Base-by-base conservation (phyloP, 2,329 filamentous ascomycete species). In the Aureobasidium subglaciale region DNA sequence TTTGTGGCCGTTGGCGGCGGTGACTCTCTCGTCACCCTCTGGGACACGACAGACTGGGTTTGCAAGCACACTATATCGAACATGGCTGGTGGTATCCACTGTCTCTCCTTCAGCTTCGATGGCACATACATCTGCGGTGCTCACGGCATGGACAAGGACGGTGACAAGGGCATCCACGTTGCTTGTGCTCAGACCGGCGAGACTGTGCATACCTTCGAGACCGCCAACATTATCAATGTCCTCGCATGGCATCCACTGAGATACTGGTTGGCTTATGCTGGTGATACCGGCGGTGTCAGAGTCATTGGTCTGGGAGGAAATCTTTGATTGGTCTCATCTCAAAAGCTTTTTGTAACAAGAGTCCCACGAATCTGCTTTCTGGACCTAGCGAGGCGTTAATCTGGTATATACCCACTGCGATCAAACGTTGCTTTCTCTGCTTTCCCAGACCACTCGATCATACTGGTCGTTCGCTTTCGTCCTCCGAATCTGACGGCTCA, bases 1-100 rank as follows among this genome's bases (percentile, higher is more conserved):
- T 87, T 84, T 65, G 75, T 92, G 41, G 88, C 88, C 0, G 87
- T 86, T 0, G 88, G 87, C 27, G 87, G 86, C 9, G 83, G 84
- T 9, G 88, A 92, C 64, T 86, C 85, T 1, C 79, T 89, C 49
- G 86, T 91, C 61, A 78, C 85, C 5, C 74, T 92, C 3, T 92
- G 87, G 85, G 87, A 91, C 64, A 90, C 87, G 3, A 78, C 78
- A 37, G 84, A 88, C 61, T 90, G 87, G 86, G 82, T 88, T 56
- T 90, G 87, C 65, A 80, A 85, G 64, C 79, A 84, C 58, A 89
- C 86, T 1, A 75, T 90, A 38, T 83, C 83, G 32, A 78, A 81
- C 62, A 86, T 88, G 74, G 77, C 79, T 9, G 85, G 85, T 1
- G 82, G 86, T 3, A 83, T 91, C 25, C 79, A 82, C 64, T 87